Percentiles rank a stretch among this genome's conserved stretches.
Conservation (phyloP, 176 grass and related monocot species). For the Eragrostis curvula region DNA sequence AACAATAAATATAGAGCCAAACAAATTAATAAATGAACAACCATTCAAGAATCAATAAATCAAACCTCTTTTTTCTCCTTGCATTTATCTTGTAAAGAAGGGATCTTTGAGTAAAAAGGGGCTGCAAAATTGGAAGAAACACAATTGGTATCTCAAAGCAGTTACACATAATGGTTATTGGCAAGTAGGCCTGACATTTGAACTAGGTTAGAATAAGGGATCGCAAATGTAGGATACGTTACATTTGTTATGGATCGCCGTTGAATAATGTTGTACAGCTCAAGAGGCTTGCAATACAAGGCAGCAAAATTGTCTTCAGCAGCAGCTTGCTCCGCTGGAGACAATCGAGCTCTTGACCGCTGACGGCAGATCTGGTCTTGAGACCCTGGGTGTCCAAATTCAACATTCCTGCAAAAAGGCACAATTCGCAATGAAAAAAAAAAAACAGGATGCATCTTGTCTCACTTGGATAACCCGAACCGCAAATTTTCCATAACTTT, state of each 20-base stretch:
- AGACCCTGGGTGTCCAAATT: constrained; percentile 41
- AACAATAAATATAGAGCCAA: not conserved
- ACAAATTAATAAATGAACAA: not conserved
- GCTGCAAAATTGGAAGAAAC: constrained; percentile 52
- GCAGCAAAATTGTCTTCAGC: constrained; percentile 85
- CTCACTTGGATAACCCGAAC: constrained; percentile 16
- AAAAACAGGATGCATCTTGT: not conserved
- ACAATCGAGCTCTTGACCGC: constrained; percentile 55
- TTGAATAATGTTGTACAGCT: constrained; percentile 96
- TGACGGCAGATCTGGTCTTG: constrained; percentile 72
- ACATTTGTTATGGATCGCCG: constrained; percentile 78
- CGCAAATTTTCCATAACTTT: not conserved
- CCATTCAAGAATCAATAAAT: constrained; percentile 11
- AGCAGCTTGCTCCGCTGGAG: constrained; percentile 71
- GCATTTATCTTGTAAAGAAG: constrained; percentile 90
- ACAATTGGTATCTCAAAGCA: constrained; percentile 40
- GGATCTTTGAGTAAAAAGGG: constrained; percentile 87
- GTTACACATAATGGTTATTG: constrained; percentile 38
- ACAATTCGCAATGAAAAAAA: not conserved
- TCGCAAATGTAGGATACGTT: constrained; percentile 31
- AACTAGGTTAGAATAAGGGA: constrained; percentile 5
- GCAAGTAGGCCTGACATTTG: constrained; percentile 14
- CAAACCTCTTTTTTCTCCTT: constrained; percentile 80
- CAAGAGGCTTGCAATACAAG: constrained; percentile 85
- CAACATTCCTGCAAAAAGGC: constrained; percentile 48